Evolutionary conservation across 768 basidiomycete genomes (phyloP).

Genomic region (Boletus barrowsii): DNA sequence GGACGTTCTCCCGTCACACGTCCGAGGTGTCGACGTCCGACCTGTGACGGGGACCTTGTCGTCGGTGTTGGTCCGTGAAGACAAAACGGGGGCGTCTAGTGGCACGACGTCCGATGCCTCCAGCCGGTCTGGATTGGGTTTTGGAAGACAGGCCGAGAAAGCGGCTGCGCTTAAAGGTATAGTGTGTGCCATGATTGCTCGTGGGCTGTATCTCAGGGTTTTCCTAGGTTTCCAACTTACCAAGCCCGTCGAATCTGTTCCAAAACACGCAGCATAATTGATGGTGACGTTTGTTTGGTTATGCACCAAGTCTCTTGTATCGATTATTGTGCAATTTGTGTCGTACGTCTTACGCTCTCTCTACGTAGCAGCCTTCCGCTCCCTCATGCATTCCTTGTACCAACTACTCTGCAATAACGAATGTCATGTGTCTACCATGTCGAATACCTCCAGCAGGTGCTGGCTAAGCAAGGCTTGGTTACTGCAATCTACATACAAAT

Average conservation of each 20-base stretch:
- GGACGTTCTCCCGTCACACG: slow-evolving; percentile 50
- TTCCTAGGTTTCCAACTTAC: slow-evolving; percentile 52
- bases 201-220: too few species aligned
- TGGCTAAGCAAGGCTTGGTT: too few species aligned
- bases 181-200: neutral
- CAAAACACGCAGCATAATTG: slow-evolving; percentile 38
- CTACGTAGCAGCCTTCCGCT: slow-evolving; percentile 4
- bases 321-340: neutral
- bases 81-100: slow-evolving; percentile 5
- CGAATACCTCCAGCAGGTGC: too few species aligned
- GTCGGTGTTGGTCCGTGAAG: slow-evolving; percentile 8
- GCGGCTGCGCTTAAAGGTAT: slow-evolving; percentile 62
- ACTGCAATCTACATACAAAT: too few species aligned
- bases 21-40: slow-evolving; percentile 22
- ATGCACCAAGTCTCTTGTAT: neutral
- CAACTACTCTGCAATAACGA: neutral
- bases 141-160: slow-evolving; percentile 81
- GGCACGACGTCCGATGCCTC: slow-evolving; percentile 18
- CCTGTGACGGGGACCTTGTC: slow-evolving; percentile 15
- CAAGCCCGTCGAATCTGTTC: slow-evolving; percentile 55
- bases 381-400: slow-evolving; percentile 8
- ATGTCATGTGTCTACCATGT: neutral
- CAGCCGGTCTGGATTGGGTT: slow-evolving; percentile 57
- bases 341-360: neutral
- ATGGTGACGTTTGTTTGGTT: neutral